Conservation (phyloP, 1,284 basidiomycete species). For the Trametes versicolor region DNA sequence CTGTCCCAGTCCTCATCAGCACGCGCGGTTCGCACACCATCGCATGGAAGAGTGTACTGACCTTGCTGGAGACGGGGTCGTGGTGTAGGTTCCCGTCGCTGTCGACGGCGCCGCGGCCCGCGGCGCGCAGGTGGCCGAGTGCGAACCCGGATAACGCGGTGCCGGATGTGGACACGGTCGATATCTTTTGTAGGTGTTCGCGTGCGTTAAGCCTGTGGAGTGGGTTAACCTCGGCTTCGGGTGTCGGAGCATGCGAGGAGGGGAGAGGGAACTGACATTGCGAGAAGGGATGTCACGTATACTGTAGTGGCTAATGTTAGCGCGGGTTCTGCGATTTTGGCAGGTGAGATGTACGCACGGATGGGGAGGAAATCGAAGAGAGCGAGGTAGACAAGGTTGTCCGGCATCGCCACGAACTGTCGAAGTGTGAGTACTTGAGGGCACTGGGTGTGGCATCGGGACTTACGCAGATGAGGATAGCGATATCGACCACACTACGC, state of each 20-base stretch:
- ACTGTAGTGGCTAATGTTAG: neutral
- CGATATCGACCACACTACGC: slow-evolving; percentile 3
- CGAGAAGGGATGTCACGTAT: neutral
- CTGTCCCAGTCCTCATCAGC: neutral
- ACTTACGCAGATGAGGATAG: slow-evolving; percentile 11
- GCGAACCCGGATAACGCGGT: slow-evolving; percentile 3
- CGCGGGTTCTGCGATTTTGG: neutral
- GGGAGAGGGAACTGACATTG: neutral
- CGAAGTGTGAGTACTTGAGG: too few species aligned
- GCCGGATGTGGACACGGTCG: neutral
- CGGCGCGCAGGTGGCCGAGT: neutral
- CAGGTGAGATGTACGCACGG: neutral
- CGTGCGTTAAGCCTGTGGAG: slow-evolving; percentile 6
- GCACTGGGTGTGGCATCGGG: neutral
- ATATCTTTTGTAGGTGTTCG: slow-evolving; percentile 1
- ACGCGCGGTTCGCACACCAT: neutral
- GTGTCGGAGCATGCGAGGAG: neutral
- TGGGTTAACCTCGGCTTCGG: too few species aligned
- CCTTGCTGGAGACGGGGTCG: slow-evolving; percentile 3
- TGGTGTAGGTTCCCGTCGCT: neutral
- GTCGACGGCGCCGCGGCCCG: neutral
- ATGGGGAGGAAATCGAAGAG: slow-evolving; percentile 4
- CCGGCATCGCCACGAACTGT: slow-evolving; percentile 13
- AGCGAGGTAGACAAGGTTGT: slow-evolving; percentile 6
- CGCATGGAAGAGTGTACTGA: neutral